Evolutionary conservation across 139 green algal genomes (phyloP), one percentile per base, ranked within the genome.

Genomic region (Zygnema circumcarinatum): DNA sequence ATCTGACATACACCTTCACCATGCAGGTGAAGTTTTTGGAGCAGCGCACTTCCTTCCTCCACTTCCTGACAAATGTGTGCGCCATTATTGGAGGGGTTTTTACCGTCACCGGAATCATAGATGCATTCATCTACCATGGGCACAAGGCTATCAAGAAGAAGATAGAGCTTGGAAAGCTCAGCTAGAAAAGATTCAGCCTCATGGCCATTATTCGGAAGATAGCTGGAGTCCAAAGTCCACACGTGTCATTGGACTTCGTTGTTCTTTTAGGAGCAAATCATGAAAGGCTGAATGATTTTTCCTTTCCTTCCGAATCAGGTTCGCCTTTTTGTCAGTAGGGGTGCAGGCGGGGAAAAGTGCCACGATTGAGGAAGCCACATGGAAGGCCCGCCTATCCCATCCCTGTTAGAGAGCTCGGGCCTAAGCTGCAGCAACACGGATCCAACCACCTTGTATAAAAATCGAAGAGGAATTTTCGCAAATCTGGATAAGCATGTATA

Each of bases 71-170:
- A 35, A 95, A 89, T 32, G 94, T 97, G 1, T 98, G 95, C 81
- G 97, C 97, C 56, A 99, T 99, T 56, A 92, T 99, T 31, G 97
- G 97, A 38, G 97, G 87, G 33, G 93, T 99, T 16, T 99, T 98
- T 92, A 98, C 97, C 0, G 93, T 99, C n/a, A 93, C 88, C 0
- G 96, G 96, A 22, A 94, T 99, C n/a, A 73, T 99, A 11, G 97
- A 99, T 81, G 93, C 93, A 0, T 94, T 94, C 0, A 87, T 99
- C 0, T 98, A 98, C 67, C 94, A 96, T 53, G 93, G 94, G 21
- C 89, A 95, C 74, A 89, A 94, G 41, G 89, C 94, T 22, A 95
- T 99, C 20, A 92, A 93, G 53, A 98, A 98, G 87, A 99, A 99
- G 92, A 95, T 98, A 56, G 95, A 99, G n/a, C 79, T 99, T 41